Evolutionary conservation across 2,329 filamentous ascomycete species (phyloP).

Genomic region (Trichoderma atrobrunneum): DNA sequence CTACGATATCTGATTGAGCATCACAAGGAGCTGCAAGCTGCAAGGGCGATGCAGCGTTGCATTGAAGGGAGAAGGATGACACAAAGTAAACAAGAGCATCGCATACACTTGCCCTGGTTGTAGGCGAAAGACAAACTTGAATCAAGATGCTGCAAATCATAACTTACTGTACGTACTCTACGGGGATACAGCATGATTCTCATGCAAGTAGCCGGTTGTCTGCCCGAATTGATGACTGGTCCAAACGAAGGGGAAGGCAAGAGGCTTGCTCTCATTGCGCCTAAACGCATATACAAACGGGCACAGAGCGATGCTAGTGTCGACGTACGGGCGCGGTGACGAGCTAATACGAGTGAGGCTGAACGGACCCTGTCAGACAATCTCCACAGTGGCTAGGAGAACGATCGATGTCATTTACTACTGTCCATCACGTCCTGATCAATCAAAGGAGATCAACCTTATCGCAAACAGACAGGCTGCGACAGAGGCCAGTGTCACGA

Average conservation of each 20-base stretch:
- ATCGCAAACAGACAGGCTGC: not conserved
- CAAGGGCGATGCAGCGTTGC: not conserved
- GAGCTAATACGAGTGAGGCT: slow-evolving; percentile 1
- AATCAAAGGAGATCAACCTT: not conserved
- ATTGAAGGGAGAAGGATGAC: not conserved
- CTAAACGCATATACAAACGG: not conserved
- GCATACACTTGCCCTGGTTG: not conserved
- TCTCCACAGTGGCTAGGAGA: not conserved
- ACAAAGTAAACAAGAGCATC: not conserved
- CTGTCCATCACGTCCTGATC: not conserved
- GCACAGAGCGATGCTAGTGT: not conserved
- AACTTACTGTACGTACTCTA: not conserved
- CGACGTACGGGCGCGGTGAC: not conserved
- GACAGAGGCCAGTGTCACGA: not conserved
- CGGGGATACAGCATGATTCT: not conserved
- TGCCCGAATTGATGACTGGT: not conserved
- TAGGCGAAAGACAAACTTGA: not conserved
- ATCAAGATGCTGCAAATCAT: not conserved
- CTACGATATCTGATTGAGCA: not conserved
- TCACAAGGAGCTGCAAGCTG: slow-evolving; percentile 4
- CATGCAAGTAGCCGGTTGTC: not conserved
- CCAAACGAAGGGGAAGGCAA: not conserved
- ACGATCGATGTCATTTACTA: slow-evolving; percentile 9
- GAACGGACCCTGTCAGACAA: not conserved
- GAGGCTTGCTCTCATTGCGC: not conserved